These are phyloP conservation scores for Candida adriatica DNA, from an alignment of 805 yeast genomes.

Conservation along the genomic window DNA sequence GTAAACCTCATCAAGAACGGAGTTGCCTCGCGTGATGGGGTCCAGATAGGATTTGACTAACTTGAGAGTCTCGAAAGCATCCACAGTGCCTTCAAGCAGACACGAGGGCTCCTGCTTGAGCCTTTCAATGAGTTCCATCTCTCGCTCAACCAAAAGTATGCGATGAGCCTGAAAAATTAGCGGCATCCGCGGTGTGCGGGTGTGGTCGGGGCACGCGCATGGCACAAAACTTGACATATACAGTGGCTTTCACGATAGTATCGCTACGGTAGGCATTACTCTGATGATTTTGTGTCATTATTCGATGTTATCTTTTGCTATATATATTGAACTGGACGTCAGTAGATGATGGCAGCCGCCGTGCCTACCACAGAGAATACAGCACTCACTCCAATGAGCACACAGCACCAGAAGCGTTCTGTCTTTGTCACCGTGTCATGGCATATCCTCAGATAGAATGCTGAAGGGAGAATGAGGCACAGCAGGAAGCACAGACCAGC, in stretches of 20 bases:
- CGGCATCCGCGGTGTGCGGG: too few relatives aligned
- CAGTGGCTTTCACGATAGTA: too few relatives aligned
- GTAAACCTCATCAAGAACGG: slow-evolving; percentile 75
- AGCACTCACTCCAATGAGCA: slow-evolving; percentile 39
- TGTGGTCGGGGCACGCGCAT: too few relatives aligned
- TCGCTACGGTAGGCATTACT: too few relatives aligned
- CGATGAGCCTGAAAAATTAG: too few relatives aligned
- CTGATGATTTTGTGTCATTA: too few relatives aligned
- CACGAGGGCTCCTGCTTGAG: slow-evolving; percentile 8
- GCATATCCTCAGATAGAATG: slow-evolving; percentile 61
- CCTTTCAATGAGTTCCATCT: too few relatives aligned
- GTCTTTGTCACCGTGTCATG: slow-evolving; percentile 31
- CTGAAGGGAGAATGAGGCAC: slow-evolving; percentile 71
- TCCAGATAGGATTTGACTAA: slow-evolving; percentile 21
- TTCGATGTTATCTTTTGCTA: too few relatives aligned
- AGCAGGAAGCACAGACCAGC: slow-evolving; percentile 73
- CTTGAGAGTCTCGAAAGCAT: slow-evolving; percentile 7
- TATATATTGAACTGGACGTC: too few relatives aligned
- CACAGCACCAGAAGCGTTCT: slow-evolving; percentile 34
- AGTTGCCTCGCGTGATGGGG: slow-evolving; percentile 22
- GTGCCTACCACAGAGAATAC: slow-evolving; percentile 55
- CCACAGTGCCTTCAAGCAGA: slow-evolving; percentile 6
- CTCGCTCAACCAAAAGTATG: too few relatives aligned
- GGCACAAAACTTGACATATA: too few relatives aligned
- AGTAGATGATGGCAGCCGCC: slow-evolving; percentile 37